Base-by-base conservation (phyloP, 2,329 filamentous ascomycete genomes). In the Microcera coccophila region DNA sequence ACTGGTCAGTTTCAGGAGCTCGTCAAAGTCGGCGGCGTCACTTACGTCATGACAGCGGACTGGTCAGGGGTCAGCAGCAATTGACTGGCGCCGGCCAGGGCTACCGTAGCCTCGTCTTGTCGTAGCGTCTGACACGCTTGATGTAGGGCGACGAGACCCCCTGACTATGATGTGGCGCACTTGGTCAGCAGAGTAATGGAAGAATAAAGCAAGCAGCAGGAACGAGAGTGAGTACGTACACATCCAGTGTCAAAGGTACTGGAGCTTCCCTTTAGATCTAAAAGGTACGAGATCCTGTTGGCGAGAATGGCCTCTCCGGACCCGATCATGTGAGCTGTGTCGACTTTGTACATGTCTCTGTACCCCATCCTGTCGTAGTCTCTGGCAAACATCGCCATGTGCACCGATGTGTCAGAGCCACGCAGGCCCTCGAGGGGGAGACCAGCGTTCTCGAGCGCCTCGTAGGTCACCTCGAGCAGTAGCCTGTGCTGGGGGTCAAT, bases 401-500 rank as follows among this genome's bases (percentile, higher is more conserved):
- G 76, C 10, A 77, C 74, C 12, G 72, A 73, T 19, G 74, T 70
- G 32, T 74, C 65, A 41, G 67, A 65, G 5, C 74, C 74, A 2
- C 72, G 63, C 73, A 65, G 42, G 1, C 47, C 19, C 14, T 55
- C 53, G 5, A 67, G 29, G 0, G 60, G 36, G 7, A 55, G 29
- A 5, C 67, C 68, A 9, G 59, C 51, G 33, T 50, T 49, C 45
- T 68, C 65, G 2, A 69, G 42, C 3, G 54, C 57, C 39, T 69
- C 62, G 38, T 66, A 69, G 8, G 60, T 56, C 0, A 55, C 57
- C 43, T 70, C 65, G 3, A 67, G 53, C n/a, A 64, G 33, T 12
- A 60, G 47, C 0, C 64, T 49, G 16, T 64, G 60, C 26, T 65
- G 60, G 0, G 62, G 62, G 24, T 66, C 64, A 42, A 68, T 64